Conservation (phyloP, 306 rosid species). For the Lupinus albus region DNA sequence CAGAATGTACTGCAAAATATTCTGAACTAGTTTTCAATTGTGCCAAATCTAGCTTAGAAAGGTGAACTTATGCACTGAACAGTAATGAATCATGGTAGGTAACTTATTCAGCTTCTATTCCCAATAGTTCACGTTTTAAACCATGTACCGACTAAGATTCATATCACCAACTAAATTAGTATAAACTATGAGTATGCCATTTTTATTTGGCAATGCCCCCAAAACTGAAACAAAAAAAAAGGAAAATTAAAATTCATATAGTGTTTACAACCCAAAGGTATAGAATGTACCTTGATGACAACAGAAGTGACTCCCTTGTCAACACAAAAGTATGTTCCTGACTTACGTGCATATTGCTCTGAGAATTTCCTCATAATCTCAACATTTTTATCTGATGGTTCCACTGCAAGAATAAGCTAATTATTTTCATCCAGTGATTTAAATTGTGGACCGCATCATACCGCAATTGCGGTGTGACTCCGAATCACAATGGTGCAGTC, state of each 20-base stretch:
- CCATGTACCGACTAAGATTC: conserved; percentile 8
- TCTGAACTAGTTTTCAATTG: conserved; percentile 10
- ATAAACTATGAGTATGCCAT: background rate
- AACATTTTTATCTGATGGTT: conserved; percentile 87
- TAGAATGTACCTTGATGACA: conserved; percentile 76
- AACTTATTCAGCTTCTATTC: background rate
- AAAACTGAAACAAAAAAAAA: conserved; percentile 12
- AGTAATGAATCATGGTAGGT: background rate
- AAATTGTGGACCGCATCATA: too few species aligned
- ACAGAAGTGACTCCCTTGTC: conserved; percentile 98
- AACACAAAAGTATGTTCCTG: conserved; percentile 90
- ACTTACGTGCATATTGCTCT: conserved; percentile 95
- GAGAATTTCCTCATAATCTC: conserved; percentile 99
- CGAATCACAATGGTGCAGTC: too few species aligned
- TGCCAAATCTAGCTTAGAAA: conserved; percentile 19
- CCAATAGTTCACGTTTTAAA: conserved; percentile 17
- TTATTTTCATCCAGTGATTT: too few species aligned
- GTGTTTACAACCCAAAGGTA: background rate
- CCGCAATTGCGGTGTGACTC: too few species aligned
- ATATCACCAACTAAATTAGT: conserved; percentile 9
- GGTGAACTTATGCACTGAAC: conserved; percentile 8
- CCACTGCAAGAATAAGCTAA: conserved; percentile 63
- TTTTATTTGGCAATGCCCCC: conserved; percentile 15
- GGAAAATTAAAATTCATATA: conserved; percentile 18
- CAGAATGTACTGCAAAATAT: background rate